These are phyloP conservation scores for Apophysomyces sp. DNA, from an alignment of 371 early-diverging fungal genomes.

Conservation along the genomic window DNA sequence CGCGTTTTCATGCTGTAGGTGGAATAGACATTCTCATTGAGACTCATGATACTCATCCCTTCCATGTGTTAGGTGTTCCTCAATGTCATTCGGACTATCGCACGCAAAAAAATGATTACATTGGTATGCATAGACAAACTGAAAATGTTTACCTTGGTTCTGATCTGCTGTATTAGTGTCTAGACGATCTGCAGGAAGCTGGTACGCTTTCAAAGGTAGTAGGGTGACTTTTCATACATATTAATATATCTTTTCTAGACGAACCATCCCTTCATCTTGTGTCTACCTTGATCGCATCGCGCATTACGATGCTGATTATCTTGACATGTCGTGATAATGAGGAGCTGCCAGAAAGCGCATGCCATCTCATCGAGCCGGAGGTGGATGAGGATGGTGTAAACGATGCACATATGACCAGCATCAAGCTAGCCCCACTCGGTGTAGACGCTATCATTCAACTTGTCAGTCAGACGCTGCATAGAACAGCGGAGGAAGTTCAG, in stretches of 20 bases:
- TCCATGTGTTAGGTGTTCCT: conserved; percentile 35
- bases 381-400: conserved; percentile 3
- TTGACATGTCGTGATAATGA: conserved; percentile 39
- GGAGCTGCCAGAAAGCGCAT: conserved; percentile 24
- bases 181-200: conserved; percentile 52
- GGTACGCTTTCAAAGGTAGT: conserved; percentile 12
- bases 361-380: conserved; percentile 14
- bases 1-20: conserved; percentile 38
- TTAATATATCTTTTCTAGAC: conserved; percentile 16
- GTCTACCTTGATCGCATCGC: conserved; percentile 29
- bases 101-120: conserved; percentile 38
- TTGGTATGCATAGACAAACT: conserved; percentile 20
- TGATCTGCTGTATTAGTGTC: conserved; percentile 20
- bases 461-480: conserved; percentile 35
- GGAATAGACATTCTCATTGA: background rate
- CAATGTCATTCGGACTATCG: conserved; percentile 39
- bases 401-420: conserved; percentile 18
- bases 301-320: conserved; percentile 39
- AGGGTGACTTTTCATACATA: background rate
- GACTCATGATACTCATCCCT: background rate
- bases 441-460: conserved; percentile 24
- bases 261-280: conserved; percentile 43
- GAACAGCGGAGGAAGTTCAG: conserved; percentile 15
- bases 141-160: background rate
- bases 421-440: conserved; percentile 27